Percentiles rank a stretch among this genome's conserved stretches.
These are phyloP conservation scores for Amaranthus palmeri DNA, from an alignment of 148 eudicot genomes.

Conservation along the genomic window DNA sequence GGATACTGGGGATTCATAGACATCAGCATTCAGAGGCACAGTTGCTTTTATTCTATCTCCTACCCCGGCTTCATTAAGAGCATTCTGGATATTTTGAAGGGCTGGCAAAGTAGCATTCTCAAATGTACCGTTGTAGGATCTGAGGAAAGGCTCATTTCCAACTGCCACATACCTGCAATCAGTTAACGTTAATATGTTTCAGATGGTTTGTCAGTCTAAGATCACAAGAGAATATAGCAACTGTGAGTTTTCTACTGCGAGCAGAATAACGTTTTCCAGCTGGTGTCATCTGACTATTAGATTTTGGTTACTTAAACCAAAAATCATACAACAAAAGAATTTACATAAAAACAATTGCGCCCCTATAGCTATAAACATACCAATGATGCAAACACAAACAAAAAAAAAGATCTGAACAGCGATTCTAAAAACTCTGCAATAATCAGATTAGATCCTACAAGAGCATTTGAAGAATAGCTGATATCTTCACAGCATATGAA, in stretches of 20 bases:
- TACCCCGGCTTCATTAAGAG: conserved; percentile 62
- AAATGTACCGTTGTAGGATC: conserved; percentile 58
- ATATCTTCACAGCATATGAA: too few species aligned
- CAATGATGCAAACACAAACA: background rate
- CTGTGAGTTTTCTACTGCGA: too few species aligned
- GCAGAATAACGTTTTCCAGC: too few species aligned
- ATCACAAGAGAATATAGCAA: too few species aligned
- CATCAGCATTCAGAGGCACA: conserved; percentile 78
- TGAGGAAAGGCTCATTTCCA: conserved; percentile 86
- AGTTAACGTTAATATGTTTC: background rate
- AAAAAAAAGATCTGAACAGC: background rate
- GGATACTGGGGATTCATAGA: conserved; percentile 52
- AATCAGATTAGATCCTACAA: too few species aligned
- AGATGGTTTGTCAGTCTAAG: background rate
- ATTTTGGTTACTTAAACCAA: too few species aligned
- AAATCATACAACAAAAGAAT: too few species aligned
- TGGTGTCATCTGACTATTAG: too few species aligned
- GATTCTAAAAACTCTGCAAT: too few species aligned
- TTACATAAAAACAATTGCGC: background rate
- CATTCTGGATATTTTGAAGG: conserved; percentile 76
- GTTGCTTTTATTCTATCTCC: conserved; percentile 79
- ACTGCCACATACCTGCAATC: conserved; percentile 79
- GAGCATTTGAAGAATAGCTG: too few species aligned
- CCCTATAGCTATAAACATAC: background rate
- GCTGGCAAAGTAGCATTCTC: conserved; percentile 62